These are phyloP conservation scores for Maudiozyma humilis DNA, from an alignment of 1,139 yeast species.

Conservation along the genomic window DNA sequence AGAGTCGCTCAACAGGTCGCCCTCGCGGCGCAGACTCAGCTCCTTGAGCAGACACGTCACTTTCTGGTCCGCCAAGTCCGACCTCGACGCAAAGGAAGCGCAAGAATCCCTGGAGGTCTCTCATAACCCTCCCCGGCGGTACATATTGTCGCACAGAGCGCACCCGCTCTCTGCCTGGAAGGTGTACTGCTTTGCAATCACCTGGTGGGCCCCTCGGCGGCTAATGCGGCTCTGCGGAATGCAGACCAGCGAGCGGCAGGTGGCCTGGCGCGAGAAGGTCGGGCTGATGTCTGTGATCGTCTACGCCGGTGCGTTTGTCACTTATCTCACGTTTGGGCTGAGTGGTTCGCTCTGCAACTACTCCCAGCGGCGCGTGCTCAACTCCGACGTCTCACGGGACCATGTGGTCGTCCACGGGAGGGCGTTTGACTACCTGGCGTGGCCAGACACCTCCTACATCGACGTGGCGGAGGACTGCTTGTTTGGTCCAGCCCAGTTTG, in stretches of 20 bases:
- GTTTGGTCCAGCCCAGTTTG: slow-evolving; percentile 81
- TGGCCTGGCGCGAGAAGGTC: slow-evolving; percentile 95
- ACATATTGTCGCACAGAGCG: neutral
- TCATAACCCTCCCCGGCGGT: neutral
- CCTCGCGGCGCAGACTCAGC: neutral
- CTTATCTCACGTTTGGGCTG: slow-evolving; percentile 86
- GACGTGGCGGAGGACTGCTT: slow-evolving; percentile 51
- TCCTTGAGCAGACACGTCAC: slow-evolving; percentile 1
- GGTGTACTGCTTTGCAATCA: slow-evolving; percentile 65
- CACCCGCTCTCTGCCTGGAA: slow-evolving; percentile 54
- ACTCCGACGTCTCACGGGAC: slow-evolving; percentile 51
- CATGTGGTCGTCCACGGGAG: slow-evolving; percentile 72
- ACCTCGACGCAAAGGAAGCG: neutral
- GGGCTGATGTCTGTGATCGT: slow-evolving; percentile 72
- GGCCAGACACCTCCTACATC: neutral
- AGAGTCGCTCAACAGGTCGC: neutral
- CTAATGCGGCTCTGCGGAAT: slow-evolving; percentile 63
- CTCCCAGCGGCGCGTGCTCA: slow-evolving; percentile 44
- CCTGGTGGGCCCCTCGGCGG: slow-evolving; percentile 89
- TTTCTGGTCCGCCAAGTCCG: neutral
- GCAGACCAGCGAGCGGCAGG: slow-evolving; percentile 69
- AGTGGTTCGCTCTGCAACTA: slow-evolving; percentile 72
- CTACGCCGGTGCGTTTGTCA: slow-evolving; percentile 68
- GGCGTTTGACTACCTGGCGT: slow-evolving; percentile 37
- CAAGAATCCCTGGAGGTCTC: neutral